Evolutionary conservation across 2,329 filamentous ascomycete genomes (phyloP), one percentile per base, ranked within the genome.

Genomic region (Metarhizium rileyi): DNA sequence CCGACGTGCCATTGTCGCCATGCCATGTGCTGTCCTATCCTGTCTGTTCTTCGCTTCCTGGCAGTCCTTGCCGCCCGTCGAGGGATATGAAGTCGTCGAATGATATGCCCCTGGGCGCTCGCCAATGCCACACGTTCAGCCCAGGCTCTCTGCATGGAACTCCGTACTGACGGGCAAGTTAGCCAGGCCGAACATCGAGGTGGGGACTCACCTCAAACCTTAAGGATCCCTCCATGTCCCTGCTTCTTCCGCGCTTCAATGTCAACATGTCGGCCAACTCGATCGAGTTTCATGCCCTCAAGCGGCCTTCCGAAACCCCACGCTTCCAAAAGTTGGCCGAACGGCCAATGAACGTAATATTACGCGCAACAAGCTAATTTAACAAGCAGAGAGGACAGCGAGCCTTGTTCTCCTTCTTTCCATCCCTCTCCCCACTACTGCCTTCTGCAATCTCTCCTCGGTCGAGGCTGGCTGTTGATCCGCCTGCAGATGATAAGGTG

Each of bases 191-290:
- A 10, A 33, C 30, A 14, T 33, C 35, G 3, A 38, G 35, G 35
- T 38, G 35, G 35, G 5, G 35, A 20, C 18, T 18, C 46, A 26
- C 49, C 48, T 47, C 49, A 36, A 38, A n/a, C n/a, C n/a, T n/a
- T 30, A 30, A 38, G 5, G 16, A 20, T 10, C n/a, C n/a, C 35
- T 22, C 9, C 16, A 16, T 20, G 5, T 20, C 10, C 35, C 18
- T 38, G n/a, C n/a, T n/a, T n/a, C n/a, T 6, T 20, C 9, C 35
- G 16, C n/a, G 16, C 6, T 38, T 38, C 35, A 20, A 6, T 38
- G 40, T 40, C 9, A 25, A 36, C 5, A n/a, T 30, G 41, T 49
- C 47, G 50, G 50, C 50, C 42, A 52, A 52, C 44, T 36, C 40
- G 22, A 33, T 40, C 20, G 20, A 43, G 45, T 48, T 50, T 41